These are phyloP conservation scores for Gossypium raimondii DNA, from an alignment of 345 rosid genomes.

Conservation along the genomic window DNA sequence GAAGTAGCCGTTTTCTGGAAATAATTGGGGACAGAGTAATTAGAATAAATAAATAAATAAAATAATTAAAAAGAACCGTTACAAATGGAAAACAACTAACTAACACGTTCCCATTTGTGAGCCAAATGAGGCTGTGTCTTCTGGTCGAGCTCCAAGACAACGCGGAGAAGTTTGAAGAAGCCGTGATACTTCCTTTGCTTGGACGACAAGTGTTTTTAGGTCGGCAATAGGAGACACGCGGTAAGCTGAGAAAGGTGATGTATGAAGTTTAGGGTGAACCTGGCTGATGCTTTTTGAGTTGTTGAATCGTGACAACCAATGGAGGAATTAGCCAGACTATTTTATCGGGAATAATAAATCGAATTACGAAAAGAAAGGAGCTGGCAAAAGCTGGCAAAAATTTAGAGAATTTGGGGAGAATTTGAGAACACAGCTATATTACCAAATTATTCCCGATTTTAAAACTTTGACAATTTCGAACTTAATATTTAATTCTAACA, in stretches of 20 bases:
- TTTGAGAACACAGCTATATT: background rate
- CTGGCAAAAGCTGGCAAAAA: slow-evolving; percentile 10
- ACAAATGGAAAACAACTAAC: slow-evolving; percentile 25
- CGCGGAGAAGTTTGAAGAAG: background rate
- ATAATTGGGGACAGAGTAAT: slow-evolving; percentile 26
- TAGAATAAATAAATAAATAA: background rate
- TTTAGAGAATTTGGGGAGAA: background rate
- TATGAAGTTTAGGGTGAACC: background rate
- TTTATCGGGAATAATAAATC: background rate
- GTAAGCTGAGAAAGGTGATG: background rate
- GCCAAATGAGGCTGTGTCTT: slow-evolving; percentile 19
- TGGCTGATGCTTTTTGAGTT: background rate
- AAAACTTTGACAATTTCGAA: too few species aligned
- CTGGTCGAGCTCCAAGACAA: slow-evolving; percentile 20
- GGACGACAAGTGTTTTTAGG: background rate
- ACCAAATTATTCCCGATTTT: background rate
- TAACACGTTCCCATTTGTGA: slow-evolving; percentile 20
- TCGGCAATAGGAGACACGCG: background rate
- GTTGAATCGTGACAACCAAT: background rate
- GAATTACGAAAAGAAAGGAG: slow-evolving; percentile 4
- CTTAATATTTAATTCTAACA: too few species aligned
- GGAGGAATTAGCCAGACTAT: background rate
- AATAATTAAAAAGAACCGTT: slow-evolving; percentile 8
- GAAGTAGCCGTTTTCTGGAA: slow-evolving; percentile 17
- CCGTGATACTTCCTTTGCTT: slow-evolving; percentile 4